phyloP scores from a whole-genome alignment of 177 flowering plant species.

The Tripterygium wilfordii region DNA sequence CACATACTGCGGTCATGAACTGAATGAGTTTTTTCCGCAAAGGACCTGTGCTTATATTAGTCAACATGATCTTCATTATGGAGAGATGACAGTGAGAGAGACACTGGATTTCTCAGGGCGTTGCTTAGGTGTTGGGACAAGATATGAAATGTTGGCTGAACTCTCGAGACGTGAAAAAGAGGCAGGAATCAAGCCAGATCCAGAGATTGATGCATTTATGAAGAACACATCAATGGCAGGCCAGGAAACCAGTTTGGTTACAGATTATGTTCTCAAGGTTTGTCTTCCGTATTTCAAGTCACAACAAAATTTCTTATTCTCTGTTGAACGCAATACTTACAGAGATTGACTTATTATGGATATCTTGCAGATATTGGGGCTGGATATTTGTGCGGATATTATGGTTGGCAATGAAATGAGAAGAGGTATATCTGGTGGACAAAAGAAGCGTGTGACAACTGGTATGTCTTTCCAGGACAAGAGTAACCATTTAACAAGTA shows the following conservation, averaged over 20 bases:
- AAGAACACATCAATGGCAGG: slow-evolving; percentile 48
- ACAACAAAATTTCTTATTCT: no score
- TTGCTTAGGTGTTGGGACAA: slow-evolving; percentile 64
- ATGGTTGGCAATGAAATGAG: slow-evolving; percentile 60
- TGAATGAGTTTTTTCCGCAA: slow-evolving; percentile 65
- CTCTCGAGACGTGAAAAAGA: slow-evolving; percentile 47
- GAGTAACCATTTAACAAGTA: no score
- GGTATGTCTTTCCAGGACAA: slow-evolving; percentile 40
- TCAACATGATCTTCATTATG: slow-evolving; percentile 74
- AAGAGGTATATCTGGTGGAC: slow-evolving; percentile 71
- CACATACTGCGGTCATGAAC: slow-evolving; percentile 67
- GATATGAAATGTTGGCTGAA: slow-evolving; percentile 43
- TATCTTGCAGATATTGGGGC: slow-evolving; percentile 42
- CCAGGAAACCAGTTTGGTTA: slow-evolving; percentile 39
- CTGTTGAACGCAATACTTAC: no score
- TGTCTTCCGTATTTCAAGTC: neutral
- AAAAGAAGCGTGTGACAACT: slow-evolving; percentile 60
- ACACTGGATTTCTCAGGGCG: slow-evolving; percentile 75
- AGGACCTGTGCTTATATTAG: slow-evolving; percentile 75
- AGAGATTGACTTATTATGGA: neutral
- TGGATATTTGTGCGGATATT: slow-evolving; percentile 56
- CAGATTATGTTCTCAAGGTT: slow-evolving; percentile 64
- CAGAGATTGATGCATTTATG: slow-evolving; percentile 63
- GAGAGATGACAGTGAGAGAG: slow-evolving; percentile 78
- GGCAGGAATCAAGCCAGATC: slow-evolving; percentile 56